Percentiles rank a stretch among this genome's conserved stretches.
These are phyloP conservation scores for Fusarium concolor DNA, from an alignment of 2,329 filamentous ascomycete species.

Conservation along the genomic window DNA sequence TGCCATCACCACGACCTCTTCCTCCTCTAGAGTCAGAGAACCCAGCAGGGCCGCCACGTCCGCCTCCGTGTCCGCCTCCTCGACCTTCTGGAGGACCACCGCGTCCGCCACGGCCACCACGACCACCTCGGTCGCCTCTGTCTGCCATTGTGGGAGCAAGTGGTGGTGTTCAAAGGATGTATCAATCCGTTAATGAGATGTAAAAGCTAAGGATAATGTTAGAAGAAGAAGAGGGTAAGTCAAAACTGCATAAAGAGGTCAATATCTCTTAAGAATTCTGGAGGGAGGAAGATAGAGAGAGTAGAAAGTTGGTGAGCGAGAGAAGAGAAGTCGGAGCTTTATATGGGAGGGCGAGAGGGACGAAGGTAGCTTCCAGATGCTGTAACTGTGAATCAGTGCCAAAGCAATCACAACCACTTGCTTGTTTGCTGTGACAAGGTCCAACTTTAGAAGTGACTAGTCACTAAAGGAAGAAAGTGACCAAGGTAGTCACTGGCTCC, in stretches of 20 bases:
- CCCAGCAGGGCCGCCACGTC: constrained; percentile 17
- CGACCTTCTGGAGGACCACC: constrained; percentile 31
- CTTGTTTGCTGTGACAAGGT: not conserved
- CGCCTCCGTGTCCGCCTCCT: constrained; percentile 29
- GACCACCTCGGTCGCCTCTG: constrained; percentile 36
- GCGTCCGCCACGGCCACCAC: constrained; percentile 28
- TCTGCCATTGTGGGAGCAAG: constrained; percentile 43
- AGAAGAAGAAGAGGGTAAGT: not conserved
- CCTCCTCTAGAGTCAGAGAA: constrained; percentile 33
- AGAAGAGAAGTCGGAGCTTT: constrained; percentile 1
- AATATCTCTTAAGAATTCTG: not conserved
- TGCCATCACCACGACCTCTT: constrained; percentile 37
- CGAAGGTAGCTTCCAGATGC: not conserved
- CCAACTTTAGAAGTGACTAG: not conserved
- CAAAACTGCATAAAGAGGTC: not conserved
- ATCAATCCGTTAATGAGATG: not conserved
- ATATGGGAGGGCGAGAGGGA: not conserved
- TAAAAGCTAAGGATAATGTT: not conserved
- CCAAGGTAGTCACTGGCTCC: not conserved
- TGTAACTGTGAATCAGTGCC: constrained; percentile 5
- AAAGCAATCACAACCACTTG: not conserved
- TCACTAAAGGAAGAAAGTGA: not conserved
- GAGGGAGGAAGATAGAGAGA: not conserved
- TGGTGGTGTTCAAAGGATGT: not conserved
- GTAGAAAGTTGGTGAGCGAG: not conserved